Evolutionary conservation across 2,329 filamentous ascomycete genomes (phyloP), one percentile per base, ranked within the genome.

Genomic region (Aspergillus sp.): DNA sequence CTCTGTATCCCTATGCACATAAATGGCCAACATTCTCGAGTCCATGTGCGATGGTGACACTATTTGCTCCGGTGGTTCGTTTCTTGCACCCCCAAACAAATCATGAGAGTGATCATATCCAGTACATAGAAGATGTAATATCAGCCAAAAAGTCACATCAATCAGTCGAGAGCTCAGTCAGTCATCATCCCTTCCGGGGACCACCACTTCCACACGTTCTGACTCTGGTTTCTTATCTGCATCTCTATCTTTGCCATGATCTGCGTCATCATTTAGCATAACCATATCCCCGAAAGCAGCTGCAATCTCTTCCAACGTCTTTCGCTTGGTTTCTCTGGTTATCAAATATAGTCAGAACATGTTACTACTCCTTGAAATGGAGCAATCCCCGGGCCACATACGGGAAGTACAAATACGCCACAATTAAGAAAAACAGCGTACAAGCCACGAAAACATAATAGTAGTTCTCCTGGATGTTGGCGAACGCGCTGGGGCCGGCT

Each of bases 361-460:
- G 32, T 3, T 5, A n/a, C 10, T 12, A 28, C 4, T 9, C 27
- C 12, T 19, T 43, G 2, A 19, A 28, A 4, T 8, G 27, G 10
- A 9, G 30, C 30, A 32, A 32, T 19, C 19, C 19, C 19, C 19
- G 19, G 19, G 19, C 19, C 10, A 63, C 69, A 56, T 60, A 73
- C 61, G 76, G 77, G 60, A 78, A 80, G 56, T 73, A 79, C 43
- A 78, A 68, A 56, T 75, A 80, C 0, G 73, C 75, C 27, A 79
- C 51, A 2, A 69, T 59, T 0, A 79, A 56, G 61, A 78, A 80
- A 61, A 79, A 72, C 1, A 63, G 28, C 2, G 73, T 73, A 53
- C 76, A 80, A 4, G 54, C 72, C 2, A 79, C 75, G 49, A 80
- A 80, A 12, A 80, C 77, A 49, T 80, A 80, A 58, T 80, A 80